A percentile compares a stretch with the other conserved stretches of the same genome.
phyloP scores from a whole-genome alignment of 176 grass and related monocot genomes.

The Otatea glauca region DNA sequence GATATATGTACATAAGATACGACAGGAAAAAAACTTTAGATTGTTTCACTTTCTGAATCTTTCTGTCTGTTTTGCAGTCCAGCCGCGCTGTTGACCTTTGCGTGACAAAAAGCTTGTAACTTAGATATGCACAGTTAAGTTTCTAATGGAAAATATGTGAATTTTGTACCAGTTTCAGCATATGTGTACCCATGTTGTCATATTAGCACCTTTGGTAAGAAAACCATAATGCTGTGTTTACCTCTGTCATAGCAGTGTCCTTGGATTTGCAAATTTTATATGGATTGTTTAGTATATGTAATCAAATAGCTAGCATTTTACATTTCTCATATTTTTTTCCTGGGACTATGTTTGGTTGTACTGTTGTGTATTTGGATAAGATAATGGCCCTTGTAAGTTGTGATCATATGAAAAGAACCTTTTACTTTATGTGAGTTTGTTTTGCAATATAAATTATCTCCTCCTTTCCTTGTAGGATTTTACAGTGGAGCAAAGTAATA shows the following conservation, averaged over 20 bases:
- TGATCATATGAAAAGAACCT: background rate
- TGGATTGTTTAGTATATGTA: background rate
- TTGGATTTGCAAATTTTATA: slow-evolving; percentile 25
- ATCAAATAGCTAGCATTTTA: background rate
- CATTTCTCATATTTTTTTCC: background rate
- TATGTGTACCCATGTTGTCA: background rate
- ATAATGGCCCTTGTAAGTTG: background rate
- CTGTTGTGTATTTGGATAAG: background rate
- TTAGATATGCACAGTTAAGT: background rate
- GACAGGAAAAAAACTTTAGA: background rate
- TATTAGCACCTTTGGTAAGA: background rate
- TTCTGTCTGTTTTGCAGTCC: slow-evolving; percentile 1
- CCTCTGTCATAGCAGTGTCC: background rate
- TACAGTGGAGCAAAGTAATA: slow-evolving; percentile 72
- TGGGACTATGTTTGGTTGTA: background rate
- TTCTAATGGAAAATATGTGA: background rate
- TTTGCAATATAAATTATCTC: slow-evolving; percentile 30
- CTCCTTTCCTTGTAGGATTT: slow-evolving; percentile 71
- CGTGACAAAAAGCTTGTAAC: background rate
- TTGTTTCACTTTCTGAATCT: slow-evolving; percentile 9
- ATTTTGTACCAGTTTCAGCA: slow-evolving; percentile 8
- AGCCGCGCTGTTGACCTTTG: background rate
- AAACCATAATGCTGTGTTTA: background rate
- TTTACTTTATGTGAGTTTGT: background rate
- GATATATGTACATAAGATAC: background rate